Conservation (phyloP, 108 stramenopile genomes). For the Nannochloropsis salina region DNA sequence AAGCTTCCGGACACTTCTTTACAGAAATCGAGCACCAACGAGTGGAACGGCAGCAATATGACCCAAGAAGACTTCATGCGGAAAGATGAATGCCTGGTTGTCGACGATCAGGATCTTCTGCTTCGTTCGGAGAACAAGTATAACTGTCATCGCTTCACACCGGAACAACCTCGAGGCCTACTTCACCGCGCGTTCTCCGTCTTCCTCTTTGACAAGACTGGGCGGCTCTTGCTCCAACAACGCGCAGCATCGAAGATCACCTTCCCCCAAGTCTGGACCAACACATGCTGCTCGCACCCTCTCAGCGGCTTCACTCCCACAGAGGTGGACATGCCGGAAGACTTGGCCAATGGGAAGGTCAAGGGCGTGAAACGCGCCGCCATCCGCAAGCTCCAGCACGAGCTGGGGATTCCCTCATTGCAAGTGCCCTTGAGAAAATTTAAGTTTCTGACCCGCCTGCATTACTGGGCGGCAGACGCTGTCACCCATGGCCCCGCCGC, state of each 20-base stretch:
- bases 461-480: constrained; percentile 77
- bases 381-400: constrained; percentile 89
- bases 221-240: constrained; percentile 83
- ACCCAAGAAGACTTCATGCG: constrained; percentile 55
- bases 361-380: constrained; percentile 89
- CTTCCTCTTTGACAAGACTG: constrained; percentile 84
- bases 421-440: constrained; percentile 66
- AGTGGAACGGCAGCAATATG: constrained; percentile 46
- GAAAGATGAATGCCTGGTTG: constrained; percentile 49
- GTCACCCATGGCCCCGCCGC: constrained; percentile 60
- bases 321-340: constrained; percentile 43
- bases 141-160: constrained; percentile 38
- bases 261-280: constrained; percentile 98
- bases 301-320: constrained; percentile 62
- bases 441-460: constrained; percentile 92
- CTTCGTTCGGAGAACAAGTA: constrained; percentile 46
- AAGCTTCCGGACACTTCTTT: too few species aligned
- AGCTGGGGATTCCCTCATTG: constrained; percentile 75
- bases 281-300: constrained; percentile 97
- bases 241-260: constrained; percentile 90
- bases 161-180: constrained; percentile 45
- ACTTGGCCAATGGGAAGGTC: constrained; percentile 39
- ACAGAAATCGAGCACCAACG: background rate
- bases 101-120: constrained; percentile 45
- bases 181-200: constrained; percentile 98